Conservation (phyloP, 768 basidiomycete genomes). For the Lentinus tigrinus region DNA sequence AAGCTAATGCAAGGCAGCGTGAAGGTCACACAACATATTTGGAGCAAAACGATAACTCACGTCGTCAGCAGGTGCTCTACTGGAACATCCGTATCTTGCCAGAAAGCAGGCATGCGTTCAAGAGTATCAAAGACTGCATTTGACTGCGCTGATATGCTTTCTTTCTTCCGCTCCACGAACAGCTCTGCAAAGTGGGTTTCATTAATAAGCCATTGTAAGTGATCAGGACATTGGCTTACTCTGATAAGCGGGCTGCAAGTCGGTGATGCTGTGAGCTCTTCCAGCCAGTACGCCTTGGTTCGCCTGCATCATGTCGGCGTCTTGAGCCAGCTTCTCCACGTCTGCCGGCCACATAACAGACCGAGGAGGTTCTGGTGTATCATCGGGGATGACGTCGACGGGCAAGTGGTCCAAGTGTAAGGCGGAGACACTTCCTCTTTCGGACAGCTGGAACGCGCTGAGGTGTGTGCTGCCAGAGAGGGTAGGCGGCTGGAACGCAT, state of each 20-base stretch:
- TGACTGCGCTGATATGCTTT: slow-evolving; percentile 26
- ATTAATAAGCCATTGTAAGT: background rate
- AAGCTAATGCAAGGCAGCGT: slow-evolving; percentile 39
- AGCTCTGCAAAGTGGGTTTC: slow-evolving; percentile 18
- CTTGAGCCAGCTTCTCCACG: slow-evolving; percentile 36
- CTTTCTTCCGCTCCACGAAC: slow-evolving; percentile 11
- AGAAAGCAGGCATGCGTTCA: slow-evolving; percentile 54
- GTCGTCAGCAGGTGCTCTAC: slow-evolving; percentile 59
- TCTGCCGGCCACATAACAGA: slow-evolving; percentile 36
- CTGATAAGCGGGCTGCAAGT: slow-evolving; percentile 55
- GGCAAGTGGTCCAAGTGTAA: slow-evolving; percentile 35
- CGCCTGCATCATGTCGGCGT: slow-evolving; percentile 26
- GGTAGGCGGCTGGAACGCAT: slow-evolving; percentile 31
- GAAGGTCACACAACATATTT: background rate
- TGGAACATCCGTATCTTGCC: slow-evolving; percentile 49
- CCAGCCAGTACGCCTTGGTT: slow-evolving; percentile 46
- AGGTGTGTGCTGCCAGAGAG: slow-evolving; percentile 23
- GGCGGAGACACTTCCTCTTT: slow-evolving; percentile 45
- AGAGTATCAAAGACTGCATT: slow-evolving; percentile 47
- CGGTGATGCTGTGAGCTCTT: slow-evolving; percentile 43
- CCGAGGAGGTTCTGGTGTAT: background rate
- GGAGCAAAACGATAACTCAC: slow-evolving; percentile 35
- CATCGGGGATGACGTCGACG: slow-evolving; percentile 14
- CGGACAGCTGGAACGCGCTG: slow-evolving; percentile 47
- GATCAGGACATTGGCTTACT: slow-evolving; percentile 36